These are phyloP conservation scores for Euclidium syriacum DNA, from an alignment of 345 rosid species.

Conservation along the genomic window DNA sequence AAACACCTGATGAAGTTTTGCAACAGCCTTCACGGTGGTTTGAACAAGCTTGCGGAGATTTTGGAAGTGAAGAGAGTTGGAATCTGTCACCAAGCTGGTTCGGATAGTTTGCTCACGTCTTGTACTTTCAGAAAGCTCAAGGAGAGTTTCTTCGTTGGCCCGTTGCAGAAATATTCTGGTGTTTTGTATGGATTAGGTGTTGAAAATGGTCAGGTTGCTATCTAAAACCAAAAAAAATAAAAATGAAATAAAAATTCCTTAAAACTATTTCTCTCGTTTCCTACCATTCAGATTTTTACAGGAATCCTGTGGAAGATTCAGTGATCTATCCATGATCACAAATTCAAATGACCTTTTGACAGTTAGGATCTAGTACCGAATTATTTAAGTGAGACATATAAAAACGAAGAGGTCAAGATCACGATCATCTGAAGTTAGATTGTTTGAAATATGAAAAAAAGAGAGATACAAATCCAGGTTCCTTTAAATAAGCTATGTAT, in stretches of 20 bases:
- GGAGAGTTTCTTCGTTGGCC: constrained; percentile 70
- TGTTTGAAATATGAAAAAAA: too few species aligned
- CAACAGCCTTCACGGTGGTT: constrained; percentile 81
- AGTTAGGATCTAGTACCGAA: too few species aligned
- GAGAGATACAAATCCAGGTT: too few species aligned
- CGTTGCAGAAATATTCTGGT: constrained; percentile 72
- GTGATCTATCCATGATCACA: background rate
- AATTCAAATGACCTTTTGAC: background rate
- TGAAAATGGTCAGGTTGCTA: constrained; percentile 59
- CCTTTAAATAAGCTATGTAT: too few species aligned
- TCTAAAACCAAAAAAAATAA: background rate
- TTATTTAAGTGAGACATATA: too few species aligned
- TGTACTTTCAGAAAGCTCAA: constrained; percentile 81
- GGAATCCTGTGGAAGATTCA: background rate
- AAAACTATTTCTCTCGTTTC: background rate
- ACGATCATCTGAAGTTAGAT: too few species aligned
- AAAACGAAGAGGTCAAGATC: too few species aligned
- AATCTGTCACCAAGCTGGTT: constrained; percentile 86
- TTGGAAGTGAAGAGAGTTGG: constrained; percentile 85
- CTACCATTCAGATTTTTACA: background rate
- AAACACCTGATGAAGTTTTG: constrained; percentile 90
- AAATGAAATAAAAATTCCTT: constrained; percentile 34
- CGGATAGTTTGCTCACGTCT: constrained; percentile 87
- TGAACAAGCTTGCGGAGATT: constrained; percentile 83
- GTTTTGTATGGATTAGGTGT: constrained; percentile 92